Evolutionary conservation across 495 filamentous ascomycete species (phyloP), one percentile per base, ranked within the genome.

Genomic region (Aspergillus conjunctus): DNA sequence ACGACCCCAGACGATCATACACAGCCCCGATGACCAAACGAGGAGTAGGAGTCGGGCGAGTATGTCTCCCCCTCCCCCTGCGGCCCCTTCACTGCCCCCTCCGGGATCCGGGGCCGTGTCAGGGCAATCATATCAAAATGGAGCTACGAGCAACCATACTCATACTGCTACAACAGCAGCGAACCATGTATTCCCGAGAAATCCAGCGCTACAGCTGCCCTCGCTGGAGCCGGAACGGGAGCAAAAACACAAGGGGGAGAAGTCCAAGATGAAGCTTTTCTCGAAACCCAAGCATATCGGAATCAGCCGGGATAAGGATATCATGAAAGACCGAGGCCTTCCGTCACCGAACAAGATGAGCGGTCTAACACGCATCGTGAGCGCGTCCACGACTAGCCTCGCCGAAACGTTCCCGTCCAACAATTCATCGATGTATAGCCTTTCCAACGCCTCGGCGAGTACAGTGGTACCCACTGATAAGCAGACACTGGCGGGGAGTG

Each of bases 211-310:
- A 81, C 85, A 84, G 9, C 86, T 83, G 2, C 78, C 51, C 6
- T 71, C 59, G 66, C 71, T 48, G 52, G 69, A 75, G n/a, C 63
- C 75, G 0, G 75, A 85, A 32, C 82, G 82, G 48, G 88, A 92
- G 64, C 85, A 84, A 61, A 90, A 88, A 37, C 76, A 76, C 21
- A 88, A 88, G 67, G 81, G 85, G 22, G 89, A 93, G 73, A 91
- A 90, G 75, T 91, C 89, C 20, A 95, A 93, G 76, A 91, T 92
- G 73, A 96, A 95, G 75, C 80, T 97, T 7, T 97, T 97, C 70
- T 93, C 90, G 2, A 89, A 93, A 60, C 91, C 91, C 4, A 92
- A 91, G 68, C 91, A 88, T 70, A 90, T 93, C 50, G 85, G 84
- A 10, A 88, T 90, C 54, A 87, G 85, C 53, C 87, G 87, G 49